Base-by-base conservation (phyloP, 495 filamentous ascomycete genomes). In the Aspergillus nidulans region DNA sequence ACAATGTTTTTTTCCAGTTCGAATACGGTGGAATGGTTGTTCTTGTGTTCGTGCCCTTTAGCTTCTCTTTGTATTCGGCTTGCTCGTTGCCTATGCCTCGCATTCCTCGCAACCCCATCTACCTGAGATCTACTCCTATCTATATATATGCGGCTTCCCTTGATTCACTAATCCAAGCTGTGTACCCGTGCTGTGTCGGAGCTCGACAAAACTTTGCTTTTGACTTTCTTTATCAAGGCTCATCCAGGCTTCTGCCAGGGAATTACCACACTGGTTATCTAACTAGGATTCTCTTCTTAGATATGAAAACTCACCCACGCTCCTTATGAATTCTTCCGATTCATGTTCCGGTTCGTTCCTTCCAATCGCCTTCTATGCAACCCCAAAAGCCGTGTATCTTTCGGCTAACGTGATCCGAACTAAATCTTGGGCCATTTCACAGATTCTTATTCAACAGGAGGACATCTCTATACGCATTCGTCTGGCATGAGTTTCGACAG, bases 241-340 rank as follows among this genome's bases (percentile, higher is more conserved):
- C 63, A 58, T 60, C 61, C 59, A 59, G 63, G 62, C 42, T 60
- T 45, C 46, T 50, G 60, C 16, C 30, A 24, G 42, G 45, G 3
- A 34, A n/a, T 19, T 39, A 34, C 20, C 54, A 41, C 57, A 55
- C 52, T 63, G 61, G 50, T 56, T 62, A 43, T 66, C 70, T 59
- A 67, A 59, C 59, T 49, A 42, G 44, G 45, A 54, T 51, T 18
- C 43, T 49, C 57, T 56, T 51, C 49, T 61, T 63, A 77, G 74
- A 49, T 79, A 72, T 59, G 60, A 70, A 34, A 59, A 69, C 39
- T 72, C 70, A 40, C 58, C 68, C 56, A 63, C 69, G n/a, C 67
- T 77, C 55, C 66, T 75, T 15, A 75, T 77, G 68, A 77, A 70
- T 57, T 71, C 77, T 41, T 57, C 72, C 49, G 74, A 77, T 63